Conservation (phyloP, 208 protist genomes). For the Naegleria lovaniensis region DNA sequence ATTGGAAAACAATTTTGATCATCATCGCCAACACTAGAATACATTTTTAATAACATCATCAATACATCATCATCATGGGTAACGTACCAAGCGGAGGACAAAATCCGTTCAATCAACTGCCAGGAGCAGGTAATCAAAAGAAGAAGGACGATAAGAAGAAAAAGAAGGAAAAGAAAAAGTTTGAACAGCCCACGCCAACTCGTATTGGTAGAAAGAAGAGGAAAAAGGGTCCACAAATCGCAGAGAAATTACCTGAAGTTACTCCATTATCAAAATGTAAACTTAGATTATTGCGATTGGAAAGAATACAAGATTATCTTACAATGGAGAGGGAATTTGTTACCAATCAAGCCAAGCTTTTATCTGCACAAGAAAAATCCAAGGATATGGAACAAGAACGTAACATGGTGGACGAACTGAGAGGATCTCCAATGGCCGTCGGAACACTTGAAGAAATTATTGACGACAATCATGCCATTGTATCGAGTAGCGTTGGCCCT, state of each 20-base stretch:
- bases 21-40: too few species aligned
- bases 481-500: constrained; percentile 80
- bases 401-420: constrained; percentile 92
- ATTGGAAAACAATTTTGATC: neutral
- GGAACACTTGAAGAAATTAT: constrained; percentile 99
- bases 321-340: constrained; percentile 99
- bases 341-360: constrained; percentile 43
- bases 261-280: constrained; percentile 92
- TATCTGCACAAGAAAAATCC: constrained; percentile 1
- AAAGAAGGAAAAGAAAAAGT: constrained; percentile 77
- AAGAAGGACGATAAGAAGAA: constrained; percentile 26
- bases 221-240: constrained; percentile 26
- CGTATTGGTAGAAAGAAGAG: constrained; percentile 71
- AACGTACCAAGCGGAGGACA: constrained; percentile 4
- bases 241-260: constrained; percentile 68
- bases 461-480: constrained; percentile 98
- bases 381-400: constrained; percentile 69
- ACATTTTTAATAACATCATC: neutral
- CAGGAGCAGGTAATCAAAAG: neutral
- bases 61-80: neutral
- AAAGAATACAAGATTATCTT: constrained; percentile 98
- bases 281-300: constrained; percentile 91
- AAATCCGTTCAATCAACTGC: neutral
- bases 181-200: constrained; percentile 84
- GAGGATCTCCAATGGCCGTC: constrained; percentile 94